Percentiles rank a stretch among this genome's conserved stretches.
These are phyloP conservation scores for Trichomonascaceae sp. DNA, from an alignment of 1,139 yeast species.

Conservation along the genomic window DNA sequence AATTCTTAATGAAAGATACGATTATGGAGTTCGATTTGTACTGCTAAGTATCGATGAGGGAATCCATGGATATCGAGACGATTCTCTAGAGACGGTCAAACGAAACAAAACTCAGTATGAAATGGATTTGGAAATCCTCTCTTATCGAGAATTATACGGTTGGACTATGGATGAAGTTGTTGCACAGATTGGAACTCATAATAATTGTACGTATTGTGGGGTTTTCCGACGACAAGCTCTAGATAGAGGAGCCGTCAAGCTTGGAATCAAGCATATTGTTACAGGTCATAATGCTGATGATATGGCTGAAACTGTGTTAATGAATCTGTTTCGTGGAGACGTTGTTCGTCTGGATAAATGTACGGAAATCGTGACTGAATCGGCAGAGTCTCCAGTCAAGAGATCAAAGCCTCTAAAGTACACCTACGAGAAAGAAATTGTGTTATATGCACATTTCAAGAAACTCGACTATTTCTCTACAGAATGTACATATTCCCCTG, in stretches of 20 bases:
- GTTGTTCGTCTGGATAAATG: constrained; percentile 86
- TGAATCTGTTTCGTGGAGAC: constrained; percentile 95
- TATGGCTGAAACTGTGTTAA: constrained; percentile 95
- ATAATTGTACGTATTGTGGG: constrained; percentile 97
- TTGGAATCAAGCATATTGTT: constrained; percentile 83
- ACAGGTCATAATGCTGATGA: constrained; percentile 99
- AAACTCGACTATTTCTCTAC: constrained; percentile 93
- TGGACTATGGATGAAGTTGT: constrained; percentile 99
- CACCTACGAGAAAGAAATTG: constrained; percentile 95
- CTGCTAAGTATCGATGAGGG: constrained; percentile 93
- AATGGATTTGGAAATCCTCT: constrained; percentile 83
- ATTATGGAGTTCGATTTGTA: constrained; percentile 79
- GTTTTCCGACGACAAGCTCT: constrained; percentile 93
- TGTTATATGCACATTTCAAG: constrained; percentile 93
- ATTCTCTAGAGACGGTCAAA: constrained; percentile 92
- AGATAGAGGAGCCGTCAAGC: constrained; percentile 90
- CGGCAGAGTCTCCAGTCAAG: constrained; percentile 51
- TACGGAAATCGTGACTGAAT: constrained; percentile 77
- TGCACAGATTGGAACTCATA: constrained; percentile 86
- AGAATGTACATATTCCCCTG: constrained; percentile 97
- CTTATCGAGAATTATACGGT: constrained; percentile 77
- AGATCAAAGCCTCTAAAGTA: constrained; percentile 95
- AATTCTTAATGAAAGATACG: constrained; percentile 77
- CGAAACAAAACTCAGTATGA: constrained; percentile 84
- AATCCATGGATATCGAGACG: constrained; percentile 94